These are phyloP conservation scores for Cicer bijugum DNA, from an alignment of 306 rosid genomes.

Conservation along the genomic window DNA sequence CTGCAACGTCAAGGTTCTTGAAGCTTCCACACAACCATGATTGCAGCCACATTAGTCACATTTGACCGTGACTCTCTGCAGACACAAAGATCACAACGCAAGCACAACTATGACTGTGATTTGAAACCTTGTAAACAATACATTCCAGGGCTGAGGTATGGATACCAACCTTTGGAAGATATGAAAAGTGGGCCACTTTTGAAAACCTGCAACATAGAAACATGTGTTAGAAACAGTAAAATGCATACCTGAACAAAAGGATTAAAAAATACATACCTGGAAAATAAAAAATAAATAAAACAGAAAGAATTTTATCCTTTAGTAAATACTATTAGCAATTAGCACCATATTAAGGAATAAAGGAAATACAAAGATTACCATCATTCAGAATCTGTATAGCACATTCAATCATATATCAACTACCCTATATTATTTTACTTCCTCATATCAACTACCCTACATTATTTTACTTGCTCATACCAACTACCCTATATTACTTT, in stretches of 20 bases:
- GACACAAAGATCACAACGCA: not conserved
- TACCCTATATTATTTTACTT: not conserved
- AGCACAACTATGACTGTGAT: not conserved
- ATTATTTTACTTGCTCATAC: not conserved
- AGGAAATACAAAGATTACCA: conserved; percentile 5
- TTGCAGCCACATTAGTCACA: not conserved
- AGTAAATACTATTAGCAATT: conserved; percentile 4
- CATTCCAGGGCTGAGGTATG: not conserved
- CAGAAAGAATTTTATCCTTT: not conserved
- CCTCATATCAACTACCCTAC: conserved; percentile 1
- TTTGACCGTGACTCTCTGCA: not conserved
- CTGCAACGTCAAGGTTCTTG: not conserved
- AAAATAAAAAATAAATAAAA: not conserved
- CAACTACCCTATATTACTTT: conserved; percentile 1
- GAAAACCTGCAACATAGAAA: conserved; percentile 74
- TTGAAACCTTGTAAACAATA: not conserved
- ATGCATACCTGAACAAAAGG: conserved; percentile 1
- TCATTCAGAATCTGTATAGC: not conserved
- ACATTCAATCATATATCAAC: conserved; percentile 17
- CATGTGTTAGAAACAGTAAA: conserved; percentile 49
- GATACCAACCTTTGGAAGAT: conserved; percentile 88
- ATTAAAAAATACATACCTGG: conserved; percentile 10
- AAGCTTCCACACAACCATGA: not conserved
- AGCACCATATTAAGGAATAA: not conserved
- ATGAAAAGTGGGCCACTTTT: conserved; percentile 98